Conservation (phyloP, 2,329 filamentous ascomycete genomes). For the Chaetothyriales sp. region DNA sequence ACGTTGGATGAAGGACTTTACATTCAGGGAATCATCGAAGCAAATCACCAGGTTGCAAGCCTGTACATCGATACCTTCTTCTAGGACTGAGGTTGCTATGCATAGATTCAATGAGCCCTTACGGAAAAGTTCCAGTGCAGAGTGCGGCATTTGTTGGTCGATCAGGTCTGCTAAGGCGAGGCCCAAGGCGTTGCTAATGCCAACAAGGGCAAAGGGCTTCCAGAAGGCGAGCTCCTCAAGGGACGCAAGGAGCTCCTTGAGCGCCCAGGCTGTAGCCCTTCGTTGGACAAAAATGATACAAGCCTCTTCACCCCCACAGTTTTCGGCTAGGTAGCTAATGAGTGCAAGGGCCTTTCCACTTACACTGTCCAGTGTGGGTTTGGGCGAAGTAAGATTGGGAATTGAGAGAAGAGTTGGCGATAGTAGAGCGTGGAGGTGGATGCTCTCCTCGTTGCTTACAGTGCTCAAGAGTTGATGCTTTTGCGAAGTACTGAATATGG, state of each 20-base stretch:
- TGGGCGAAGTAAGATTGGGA: neutral
- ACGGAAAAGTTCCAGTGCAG: slow-evolving; percentile 42
- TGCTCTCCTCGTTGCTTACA: neutral
- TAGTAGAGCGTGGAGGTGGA: neutral
- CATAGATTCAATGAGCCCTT: slow-evolving; percentile 43
- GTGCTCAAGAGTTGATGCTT: neutral
- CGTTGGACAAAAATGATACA: slow-evolving; percentile 57
- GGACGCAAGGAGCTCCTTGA: slow-evolving; percentile 43
- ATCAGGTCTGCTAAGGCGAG: slow-evolving; percentile 39
- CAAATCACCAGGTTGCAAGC: slow-evolving; percentile 52
- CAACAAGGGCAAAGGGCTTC: slow-evolving; percentile 39
- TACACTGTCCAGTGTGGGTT: slow-evolving; percentile 18
- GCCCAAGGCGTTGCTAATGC: slow-evolving; percentile 31
- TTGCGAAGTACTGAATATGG: neutral
- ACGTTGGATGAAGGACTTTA: slow-evolving; percentile 53
- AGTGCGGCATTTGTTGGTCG: slow-evolving; percentile 34
- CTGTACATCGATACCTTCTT: slow-evolving; percentile 50
- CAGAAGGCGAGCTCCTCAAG: slow-evolving; percentile 34
- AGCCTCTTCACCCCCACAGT: slow-evolving; percentile 34
- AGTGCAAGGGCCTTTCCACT: slow-evolving; percentile 48
- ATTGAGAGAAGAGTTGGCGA: neutral
- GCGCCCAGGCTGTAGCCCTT: slow-evolving; percentile 45
- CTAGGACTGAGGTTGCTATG: slow-evolving; percentile 43
- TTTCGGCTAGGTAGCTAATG: slow-evolving; percentile 37
- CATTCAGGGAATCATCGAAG: slow-evolving; percentile 47